phyloP scores from a whole-genome alignment of 257 asterid species.

The Penstemon newberryi region DNA sequence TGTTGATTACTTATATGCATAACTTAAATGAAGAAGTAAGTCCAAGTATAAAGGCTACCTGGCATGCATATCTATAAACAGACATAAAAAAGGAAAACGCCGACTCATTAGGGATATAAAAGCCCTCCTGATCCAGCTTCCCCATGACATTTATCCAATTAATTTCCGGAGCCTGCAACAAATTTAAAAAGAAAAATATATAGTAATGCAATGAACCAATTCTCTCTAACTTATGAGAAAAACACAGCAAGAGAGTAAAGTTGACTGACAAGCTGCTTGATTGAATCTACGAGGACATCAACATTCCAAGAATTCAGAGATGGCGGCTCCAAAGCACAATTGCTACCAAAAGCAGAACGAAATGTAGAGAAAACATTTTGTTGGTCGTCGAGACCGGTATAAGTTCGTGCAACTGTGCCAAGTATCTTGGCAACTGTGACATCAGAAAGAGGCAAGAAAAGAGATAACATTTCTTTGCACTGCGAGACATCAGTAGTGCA shows the following conservation, averaged over 20 bases:
- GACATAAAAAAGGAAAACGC: constrained; percentile 90
- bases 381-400: constrained; percentile 69
- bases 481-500: constrained; percentile 72
- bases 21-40: constrained; percentile 1
- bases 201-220: not conserved
- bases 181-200: constrained; percentile 9
- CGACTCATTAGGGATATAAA: constrained; percentile 66
- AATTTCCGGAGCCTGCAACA: constrained; percentile 71
- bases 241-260: constrained; percentile 17
- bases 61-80: constrained; percentile 71
- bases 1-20: not conserved
- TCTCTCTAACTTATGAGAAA: not conserved
- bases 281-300: constrained; percentile 79
- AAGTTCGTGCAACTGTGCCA: constrained; percentile 71
- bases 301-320: constrained; percentile 68
- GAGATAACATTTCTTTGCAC: constrained; percentile 85
- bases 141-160: constrained; percentile 78
- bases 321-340: constrained; percentile 47
- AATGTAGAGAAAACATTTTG: constrained; percentile 69
- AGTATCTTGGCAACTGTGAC: constrained; percentile 74
- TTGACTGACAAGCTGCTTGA: constrained; percentile 81
- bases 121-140: constrained; percentile 93
- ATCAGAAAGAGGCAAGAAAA: constrained; percentile 76
- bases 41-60: constrained; percentile 44
- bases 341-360: constrained; percentile 67